Evolutionary conservation across 805 yeast genomes (phyloP), one percentile per base, ranked within the genome.

Genomic region (Candida odintsovae): DNA sequence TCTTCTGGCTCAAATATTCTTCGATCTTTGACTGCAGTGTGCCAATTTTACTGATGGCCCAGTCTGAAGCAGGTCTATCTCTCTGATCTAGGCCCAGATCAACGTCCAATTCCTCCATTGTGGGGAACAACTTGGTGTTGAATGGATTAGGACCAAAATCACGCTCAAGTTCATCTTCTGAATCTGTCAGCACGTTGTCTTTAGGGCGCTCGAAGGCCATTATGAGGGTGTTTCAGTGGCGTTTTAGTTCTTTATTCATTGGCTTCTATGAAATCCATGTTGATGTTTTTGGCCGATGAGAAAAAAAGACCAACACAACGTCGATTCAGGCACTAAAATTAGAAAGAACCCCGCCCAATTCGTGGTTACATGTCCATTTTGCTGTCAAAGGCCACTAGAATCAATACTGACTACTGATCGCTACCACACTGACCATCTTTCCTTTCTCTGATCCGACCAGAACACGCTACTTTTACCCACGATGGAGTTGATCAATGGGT

Each of bases 31-130:
- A 64, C 61, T 72, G 78, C 16, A 79, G 59, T 0, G 73, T 62
- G 4, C 82, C 82, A 21, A 78, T 72, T 47, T 68, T 67, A 20
- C 52, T 54, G 12, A 69, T 61, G 0, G 80, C 72, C 83, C 83
- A 78, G 1, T 64, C 64, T 19, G 72, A 62, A 0, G 72, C 69
- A 0, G 72, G 72, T 26, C 68, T 54, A 9, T 63, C 65, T 16
- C 57, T 48, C 66, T 33, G 36, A 16, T 33, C 20, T 16, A n/a
- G 13, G 20, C 20, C 36, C 19, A 33, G 12, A 33, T 33, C 36
- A 33, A 33, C 13, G 36, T 11, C 36, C 12, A 33, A 12, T 33
- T 44, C 50, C 19, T 44, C 50, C 6, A 42, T 3, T 9, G 35
- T 15, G 3, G 50, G 50, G 36, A 47, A 33, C 11, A 33, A 12